Evolutionary conservation across 768 basidiomycete genomes (phyloP).

Genomic region (Rubroboletus pulcherrimus): DNA sequence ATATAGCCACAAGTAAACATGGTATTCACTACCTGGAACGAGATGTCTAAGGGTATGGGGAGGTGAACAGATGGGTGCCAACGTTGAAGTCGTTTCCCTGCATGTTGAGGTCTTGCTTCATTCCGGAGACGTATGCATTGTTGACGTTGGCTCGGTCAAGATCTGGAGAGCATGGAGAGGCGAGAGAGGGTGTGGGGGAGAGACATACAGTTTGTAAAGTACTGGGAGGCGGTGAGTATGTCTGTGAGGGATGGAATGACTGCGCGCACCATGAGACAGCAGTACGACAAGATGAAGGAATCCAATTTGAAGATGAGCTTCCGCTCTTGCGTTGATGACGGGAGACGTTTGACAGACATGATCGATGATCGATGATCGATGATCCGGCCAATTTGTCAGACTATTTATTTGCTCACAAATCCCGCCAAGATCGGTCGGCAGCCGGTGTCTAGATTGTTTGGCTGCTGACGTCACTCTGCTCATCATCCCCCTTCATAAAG

Average conservation of each 20-base stretch:
- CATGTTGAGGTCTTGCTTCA: constrained; percentile 71
- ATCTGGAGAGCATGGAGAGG: constrained; percentile 35
- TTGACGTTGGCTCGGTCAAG: constrained; percentile 64
- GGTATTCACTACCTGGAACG: constrained; percentile 55
- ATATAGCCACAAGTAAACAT: constrained; percentile 75
- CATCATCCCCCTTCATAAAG: constrained; percentile 10
- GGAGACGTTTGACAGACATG: neutral
- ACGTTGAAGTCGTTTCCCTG: constrained; percentile 61
- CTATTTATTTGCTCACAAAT: no score
- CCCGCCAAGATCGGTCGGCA: no score
- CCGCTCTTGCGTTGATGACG: constrained; percentile 34
- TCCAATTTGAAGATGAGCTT: constrained; percentile 57
- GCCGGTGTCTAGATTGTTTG: neutral
- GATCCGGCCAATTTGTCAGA: no score
- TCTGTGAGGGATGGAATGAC: constrained; percentile 11
- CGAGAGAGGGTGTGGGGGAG: neutral
- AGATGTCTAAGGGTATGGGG: neutral
- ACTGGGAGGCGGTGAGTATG: constrained; percentile 34
- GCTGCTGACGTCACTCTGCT: constrained; percentile 12
- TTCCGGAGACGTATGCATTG: constrained; percentile 78
- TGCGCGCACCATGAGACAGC: constrained; percentile 57
- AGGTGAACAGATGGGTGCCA: constrained; percentile 4
- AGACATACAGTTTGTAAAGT: constrained; percentile 60
- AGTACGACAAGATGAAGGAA: constrained; percentile 67
- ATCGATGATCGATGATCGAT: no score